These are phyloP conservation scores for Aspergillus ochraceoroseus DNA, from an alignment of 2,329 filamentous ascomycete species.

Conservation along the genomic window DNA sequence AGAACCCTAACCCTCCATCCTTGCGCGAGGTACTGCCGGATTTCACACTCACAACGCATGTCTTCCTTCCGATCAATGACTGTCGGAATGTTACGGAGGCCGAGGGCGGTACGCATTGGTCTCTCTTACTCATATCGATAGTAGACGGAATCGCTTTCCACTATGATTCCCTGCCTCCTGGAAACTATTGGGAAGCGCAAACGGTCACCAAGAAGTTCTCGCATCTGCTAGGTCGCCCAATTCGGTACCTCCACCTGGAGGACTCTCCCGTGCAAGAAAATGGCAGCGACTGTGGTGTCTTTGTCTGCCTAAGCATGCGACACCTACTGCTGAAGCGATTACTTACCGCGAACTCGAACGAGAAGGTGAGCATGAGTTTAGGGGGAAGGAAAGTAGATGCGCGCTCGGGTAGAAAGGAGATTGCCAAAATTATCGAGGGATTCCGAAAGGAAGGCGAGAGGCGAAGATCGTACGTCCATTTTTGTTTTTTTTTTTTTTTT, in stretches of 20 bases:
- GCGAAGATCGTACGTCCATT: conserved; percentile 65
- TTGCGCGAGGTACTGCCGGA: conserved; percentile 69
- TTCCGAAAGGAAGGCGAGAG: conserved; percentile 83
- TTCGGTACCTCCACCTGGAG: conserved; percentile 69
- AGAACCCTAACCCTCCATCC: conserved; percentile 56
- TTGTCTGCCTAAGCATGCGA: conserved; percentile 91
- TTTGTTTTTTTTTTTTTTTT: not conserved
- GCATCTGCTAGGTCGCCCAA: conserved; percentile 61
- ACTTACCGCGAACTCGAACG: conserved; percentile 68
- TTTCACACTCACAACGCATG: conserved; percentile 76
- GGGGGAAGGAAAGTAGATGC: conserved; percentile 79
- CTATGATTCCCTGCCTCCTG: conserved; percentile 79
- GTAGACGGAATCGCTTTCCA: conserved; percentile 92
- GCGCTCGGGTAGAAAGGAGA: conserved; percentile 74
- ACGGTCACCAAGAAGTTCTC: conserved; percentile 65
- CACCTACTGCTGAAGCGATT: conserved; percentile 83
- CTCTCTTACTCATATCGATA: conserved; percentile 78
- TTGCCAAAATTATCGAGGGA: conserved; percentile 81
- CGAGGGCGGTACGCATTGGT: conserved; percentile 95
- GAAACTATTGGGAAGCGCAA: conserved; percentile 70
- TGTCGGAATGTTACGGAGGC: conserved; percentile 67
- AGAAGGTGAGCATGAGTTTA: conserved; percentile 95
- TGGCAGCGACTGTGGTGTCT: conserved; percentile 88
- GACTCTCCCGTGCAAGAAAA: conserved; percentile 92
- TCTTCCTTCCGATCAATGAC: conserved; percentile 95